A percentile compares a stretch with the other conserved stretches of the same genome.
These are phyloP conservation scores for Amborella trichopoda DNA, from an alignment of 164 flowering plant genomes.

Conservation along the genomic window DNA sequence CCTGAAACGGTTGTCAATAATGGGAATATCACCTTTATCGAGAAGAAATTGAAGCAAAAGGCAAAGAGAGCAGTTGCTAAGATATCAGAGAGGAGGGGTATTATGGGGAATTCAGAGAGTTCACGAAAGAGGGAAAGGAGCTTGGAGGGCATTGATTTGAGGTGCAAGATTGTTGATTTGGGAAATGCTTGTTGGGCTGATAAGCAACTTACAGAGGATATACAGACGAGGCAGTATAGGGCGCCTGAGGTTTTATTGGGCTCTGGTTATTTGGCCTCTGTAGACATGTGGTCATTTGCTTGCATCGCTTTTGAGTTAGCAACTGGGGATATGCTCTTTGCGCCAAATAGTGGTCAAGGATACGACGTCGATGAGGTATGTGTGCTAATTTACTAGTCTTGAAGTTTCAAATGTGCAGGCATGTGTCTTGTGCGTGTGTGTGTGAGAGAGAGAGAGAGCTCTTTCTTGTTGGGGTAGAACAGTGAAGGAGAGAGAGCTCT, in stretches of 20 bases:
- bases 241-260: slow-evolving; percentile 88
- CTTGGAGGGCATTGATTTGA: slow-evolving; percentile 71
- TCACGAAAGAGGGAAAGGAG: slow-evolving; percentile 27
- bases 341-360: slow-evolving; percentile 71
- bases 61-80: slow-evolving; percentile 76
- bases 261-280: slow-evolving; percentile 64
- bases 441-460: too few relatives aligned
- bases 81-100: slow-evolving; percentile 52
- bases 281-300: slow-evolving; percentile 97
- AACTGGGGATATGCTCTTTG: slow-evolving; percentile 90
- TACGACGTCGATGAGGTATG: slow-evolving; percentile 85
- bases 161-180: slow-evolving; percentile 91
- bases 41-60: slow-evolving; percentile 67
- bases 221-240: slow-evolving; percentile 93
- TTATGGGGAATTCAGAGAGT: slow-evolving; percentile 61
- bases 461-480: too few relatives aligned
- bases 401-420: too few relatives aligned
- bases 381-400: too few relatives aligned
- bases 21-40: slow-evolving; percentile 34
- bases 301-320: slow-evolving; percentile 92
- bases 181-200: slow-evolving; percentile 95
- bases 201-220: slow-evolving; percentile 57
- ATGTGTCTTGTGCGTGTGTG: too few relatives aligned
- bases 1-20: slow-evolving; percentile 69
- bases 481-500: too few relatives aligned